These are phyloP conservation scores for Begonia masoniana DNA, from an alignment of 306 rosid genomes.

Conservation along the genomic window DNA sequence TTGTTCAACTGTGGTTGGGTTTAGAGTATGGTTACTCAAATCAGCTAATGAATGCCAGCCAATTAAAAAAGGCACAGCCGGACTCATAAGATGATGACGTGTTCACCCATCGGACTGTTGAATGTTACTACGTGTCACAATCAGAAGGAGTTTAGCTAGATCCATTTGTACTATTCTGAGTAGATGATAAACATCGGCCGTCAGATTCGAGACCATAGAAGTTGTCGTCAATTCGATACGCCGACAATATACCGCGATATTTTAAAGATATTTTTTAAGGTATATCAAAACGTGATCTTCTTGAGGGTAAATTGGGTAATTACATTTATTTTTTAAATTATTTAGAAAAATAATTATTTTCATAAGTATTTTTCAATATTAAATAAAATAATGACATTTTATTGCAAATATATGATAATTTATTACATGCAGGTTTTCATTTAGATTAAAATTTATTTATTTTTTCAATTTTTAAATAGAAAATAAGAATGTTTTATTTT, in stretches of 20 bases:
- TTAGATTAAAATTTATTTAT: no score
- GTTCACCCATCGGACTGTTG: neutral
- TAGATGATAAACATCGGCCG: conserved; percentile 7
- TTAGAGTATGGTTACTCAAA: neutral
- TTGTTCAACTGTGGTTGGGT: neutral
- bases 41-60: conserved; percentile 44
- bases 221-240: conserved; percentile 9
- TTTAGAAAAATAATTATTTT: no score
- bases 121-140: conserved; percentile 5
- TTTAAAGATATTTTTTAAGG: neutral
- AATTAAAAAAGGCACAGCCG: conserved; percentile 10
- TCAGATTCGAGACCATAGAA: neutral
- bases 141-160: neutral
- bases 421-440: no score
- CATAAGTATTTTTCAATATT: no score
- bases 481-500: no score
- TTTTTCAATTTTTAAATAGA: no score
- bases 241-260: conserved; percentile 63
- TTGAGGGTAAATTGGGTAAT: no score
- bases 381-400: no score
- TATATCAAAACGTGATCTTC: no score
- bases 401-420: no score
- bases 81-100: conserved; percentile 26
- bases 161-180: neutral
- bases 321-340: no score